Base-by-base conservation (phyloP, 1,284 basidiomycete genomes). In the Rhodotorula mucilaginosa region DNA sequence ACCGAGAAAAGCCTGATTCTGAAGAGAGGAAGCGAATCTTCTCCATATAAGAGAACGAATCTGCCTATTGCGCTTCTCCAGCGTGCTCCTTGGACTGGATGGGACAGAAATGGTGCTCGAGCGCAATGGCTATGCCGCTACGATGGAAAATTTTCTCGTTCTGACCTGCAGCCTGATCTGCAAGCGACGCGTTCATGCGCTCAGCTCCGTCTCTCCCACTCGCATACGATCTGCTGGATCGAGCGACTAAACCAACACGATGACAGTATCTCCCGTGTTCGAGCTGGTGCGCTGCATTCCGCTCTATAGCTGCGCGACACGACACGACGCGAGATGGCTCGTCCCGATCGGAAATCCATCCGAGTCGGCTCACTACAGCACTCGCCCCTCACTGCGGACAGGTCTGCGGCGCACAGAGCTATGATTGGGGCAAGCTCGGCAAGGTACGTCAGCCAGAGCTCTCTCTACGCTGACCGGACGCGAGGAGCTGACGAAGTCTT, bases 391-490 rank as follows among this genome's bases (percentile, higher is more conserved):
- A 16, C 51, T 18, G 39, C 12, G 39, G 4, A 29, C 64, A 76
- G 75, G 69, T 72, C 52, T 76, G 68, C 58, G 75, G 75, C 56
- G 77, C 78, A 13, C 81, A 83, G 73, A 80, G 79, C 44, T 83
- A 87, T 76, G 85, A 84, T 68, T 87, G 86, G 86, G 86, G 86
- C 18, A 86, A 86, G 79, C 81, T 84, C n/a, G 86, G 85, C 34
- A 78, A 77, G 73, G 75, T 76, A 15, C 65, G 72, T 23, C 26
- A 15, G 3, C 1, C n/a, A 26, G 8, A 1, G 2, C 34, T 2
- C 16, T 21, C n/a, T 46, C 6, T 18, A 21, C 44, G 23, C 52
- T 21, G 4, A 13, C 2, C 21, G 46, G 29, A 31, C 19, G 23
- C 23, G 31, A 0, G 2, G 2, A 31, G 56, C 58, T 31, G 48